Percentiles rank a stretch among this genome's conserved stretches.
Evolutionary conservation across 306 rosid species (phyloP).

Genomic region (Cucurbita pepo): DNA sequence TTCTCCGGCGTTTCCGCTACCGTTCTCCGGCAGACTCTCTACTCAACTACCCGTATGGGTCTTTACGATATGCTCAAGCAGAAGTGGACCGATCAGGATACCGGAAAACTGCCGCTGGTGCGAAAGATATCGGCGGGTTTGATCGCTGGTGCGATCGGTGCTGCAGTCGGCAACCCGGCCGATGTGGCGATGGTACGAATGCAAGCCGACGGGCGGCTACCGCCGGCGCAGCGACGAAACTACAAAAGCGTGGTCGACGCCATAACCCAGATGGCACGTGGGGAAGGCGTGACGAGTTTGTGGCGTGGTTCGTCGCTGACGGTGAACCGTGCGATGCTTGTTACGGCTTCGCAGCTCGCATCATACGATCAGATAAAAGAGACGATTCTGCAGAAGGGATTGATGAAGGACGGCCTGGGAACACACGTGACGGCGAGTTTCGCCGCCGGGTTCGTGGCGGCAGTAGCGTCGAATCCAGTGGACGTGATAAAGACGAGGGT

Average conservation of each 20-base stretch:
- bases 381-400: conserved; percentile 26
- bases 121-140: conserved; percentile 46
- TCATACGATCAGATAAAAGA: conserved; percentile 73
- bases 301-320: conserved; percentile 85
- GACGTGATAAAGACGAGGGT: conserved; percentile 87
- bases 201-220: conserved; percentile 77
- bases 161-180: conserved; percentile 75
- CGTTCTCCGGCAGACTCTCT: background rate
- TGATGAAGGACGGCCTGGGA: conserved; percentile 54
- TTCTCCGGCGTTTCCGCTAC: conserved; percentile 3
- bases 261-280: conserved; percentile 31
- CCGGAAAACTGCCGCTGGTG: conserved; percentile 22
- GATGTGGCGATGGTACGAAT: conserved; percentile 88
- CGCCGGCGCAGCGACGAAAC: background rate
- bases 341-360: conserved; percentile 83
- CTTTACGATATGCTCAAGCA: conserved; percentile 17
- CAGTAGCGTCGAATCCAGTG: conserved; percentile 78
- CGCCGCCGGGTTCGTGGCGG: conserved; percentile 78
- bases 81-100: conserved; percentile 41
- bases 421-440: conserved; percentile 75
- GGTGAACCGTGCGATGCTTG: conserved; percentile 89
- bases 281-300: conserved; percentile 54
- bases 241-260: conserved; percentile 18
- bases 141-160: conserved; percentile 59
- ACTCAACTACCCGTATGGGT: conserved; percentile 1